phyloP scores from a whole-genome alignment of 176 grass and related monocot genomes.

The Aegilops sharonensis region DNA sequence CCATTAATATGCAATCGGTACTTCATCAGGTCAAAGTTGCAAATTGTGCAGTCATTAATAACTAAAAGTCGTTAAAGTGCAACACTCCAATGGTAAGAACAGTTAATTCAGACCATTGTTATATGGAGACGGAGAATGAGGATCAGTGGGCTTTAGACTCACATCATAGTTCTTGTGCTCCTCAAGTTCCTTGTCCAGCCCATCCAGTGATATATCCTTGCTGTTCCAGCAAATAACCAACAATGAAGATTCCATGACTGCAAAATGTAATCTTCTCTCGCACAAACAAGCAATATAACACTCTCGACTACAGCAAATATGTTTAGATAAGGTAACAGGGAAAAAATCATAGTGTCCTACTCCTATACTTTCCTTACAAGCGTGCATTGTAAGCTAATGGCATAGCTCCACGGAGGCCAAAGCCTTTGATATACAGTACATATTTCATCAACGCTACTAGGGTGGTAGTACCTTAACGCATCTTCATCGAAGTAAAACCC shows the following conservation, averaged over 20 bases:
- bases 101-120: background rate
- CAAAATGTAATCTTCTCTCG: conserved; percentile 1
- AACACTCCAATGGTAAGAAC: background rate
- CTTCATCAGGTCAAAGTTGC: background rate
- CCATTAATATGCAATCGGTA: background rate
- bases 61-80: conserved; percentile 6
- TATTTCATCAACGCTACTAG: background rate
- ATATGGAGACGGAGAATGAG: background rate
- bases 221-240: conserved; percentile 35
- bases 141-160: conserved; percentile 27
- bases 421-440: background rate
- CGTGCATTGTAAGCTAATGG: background rate
- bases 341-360: background rate
- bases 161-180: conserved; percentile 69
- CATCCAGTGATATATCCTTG: conserved; percentile 67
- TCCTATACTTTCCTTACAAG: background rate
- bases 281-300: background rate
- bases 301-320: background rate
- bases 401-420: background rate
- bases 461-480: conserved; percentile 25
- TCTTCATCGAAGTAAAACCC: conserved; percentile 44
- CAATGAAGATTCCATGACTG: background rate
- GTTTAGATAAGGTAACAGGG: background rate
- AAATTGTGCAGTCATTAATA: conserved; percentile 6
- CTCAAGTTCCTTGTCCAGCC: conserved; percentile 61